Base-by-base conservation (phyloP, 1,139 yeast genomes). In the Saccharomycopsis phalli region DNA sequence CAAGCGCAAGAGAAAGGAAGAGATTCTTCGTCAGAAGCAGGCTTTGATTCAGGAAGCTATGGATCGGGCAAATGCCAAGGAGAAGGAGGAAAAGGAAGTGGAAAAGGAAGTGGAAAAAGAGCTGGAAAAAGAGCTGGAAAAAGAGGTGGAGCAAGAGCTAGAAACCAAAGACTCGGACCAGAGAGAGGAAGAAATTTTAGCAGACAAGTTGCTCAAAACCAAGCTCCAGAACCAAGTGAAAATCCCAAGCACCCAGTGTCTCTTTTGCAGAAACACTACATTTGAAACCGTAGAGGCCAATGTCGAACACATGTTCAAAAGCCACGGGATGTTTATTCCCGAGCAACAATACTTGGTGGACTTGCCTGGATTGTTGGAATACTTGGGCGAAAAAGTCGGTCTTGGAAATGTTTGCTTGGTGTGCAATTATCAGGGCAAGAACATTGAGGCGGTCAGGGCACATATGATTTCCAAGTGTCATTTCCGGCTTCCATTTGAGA, bases 381-480 rank as follows among this genome's bases (percentile, higher is more conserved):
- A 84, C 53, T 62, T 93, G 45, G 86, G 82, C 20, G 94, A 87
- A 51, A 81, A 82, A 54, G 75, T 91, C 47, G 86, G 94, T 10
- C 69, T 81, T 36, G 96, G 96, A 34, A 80, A 82, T 52, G 75
- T 82, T 52, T 91, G 99, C 59, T 62, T 91, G 38, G 73, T 78
- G 38, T 91, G 99, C 59, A 67, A 68, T 37, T 93, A 80, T 58
- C 87, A 84, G 59, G 97, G 97, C 5, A 72, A 74, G 50, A 75
- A 77, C 42, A 58, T 88, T 28, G 94, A 84, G 55, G 84, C 95
- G 44, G 91, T 84, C 5, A 76, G 96, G 50, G 94, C 87, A 33
- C 99, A 91, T 58, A 81, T 88, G 86, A 55, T 69, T 5, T 71
- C 81, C 17, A 91, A 91, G 60, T 75, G 87, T 48, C 99, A 91